Conservation (phyloP, 495 filamentous ascomycete genomes). For the Symbiotaphrina buchneri region DNA sequence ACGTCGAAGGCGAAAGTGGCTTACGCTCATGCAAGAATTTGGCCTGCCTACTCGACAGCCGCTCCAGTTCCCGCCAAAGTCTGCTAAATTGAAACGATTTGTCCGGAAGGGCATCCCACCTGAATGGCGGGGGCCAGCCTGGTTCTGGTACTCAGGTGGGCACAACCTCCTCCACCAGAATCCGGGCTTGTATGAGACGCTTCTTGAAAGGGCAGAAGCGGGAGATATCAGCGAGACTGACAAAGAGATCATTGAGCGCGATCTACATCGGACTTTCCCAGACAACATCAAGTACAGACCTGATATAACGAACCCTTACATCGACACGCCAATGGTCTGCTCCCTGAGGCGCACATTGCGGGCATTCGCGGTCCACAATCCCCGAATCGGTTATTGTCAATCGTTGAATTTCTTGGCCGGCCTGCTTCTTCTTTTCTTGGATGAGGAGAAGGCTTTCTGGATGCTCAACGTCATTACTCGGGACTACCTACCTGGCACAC, state of each 20-base stretch:
- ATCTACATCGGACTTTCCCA: conserved; percentile 86
- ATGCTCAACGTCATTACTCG: conserved; percentile 83
- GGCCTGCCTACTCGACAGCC: conserved; percentile 51
- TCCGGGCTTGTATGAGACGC: conserved; percentile 44
- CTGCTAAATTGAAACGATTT: conserved; percentile 65
- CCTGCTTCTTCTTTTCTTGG: conserved; percentile 77
- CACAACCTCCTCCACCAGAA: conserved; percentile 52
- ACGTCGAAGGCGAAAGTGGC: conserved; percentile 62
- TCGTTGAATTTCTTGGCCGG: conserved; percentile 95
- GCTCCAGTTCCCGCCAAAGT: conserved; percentile 54
- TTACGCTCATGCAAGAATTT: conserved; percentile 48
- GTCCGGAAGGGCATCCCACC: conserved; percentile 91
- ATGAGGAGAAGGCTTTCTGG: conserved; percentile 84
- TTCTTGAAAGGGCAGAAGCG: conserved; percentile 39
- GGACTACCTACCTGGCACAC: conserved; percentile 73
- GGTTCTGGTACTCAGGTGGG: conserved; percentile 96
- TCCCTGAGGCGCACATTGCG: conserved; percentile 68
- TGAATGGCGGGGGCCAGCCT: conserved; percentile 77
- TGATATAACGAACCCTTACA: conserved; percentile 22
- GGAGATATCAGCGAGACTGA: conserved; percentile 43
- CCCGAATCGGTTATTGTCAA: conserved; percentile 85
- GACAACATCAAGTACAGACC: conserved; percentile 88
- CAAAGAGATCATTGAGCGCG: conserved; percentile 81
- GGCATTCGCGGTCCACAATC: conserved; percentile 76
- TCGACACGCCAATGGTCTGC: conserved; percentile 56